Evolutionary conservation across 768 basidiomycete species (phyloP), one percentile per base, ranked within the genome.

Genomic region (Lepiota brunneoincarnata): DNA sequence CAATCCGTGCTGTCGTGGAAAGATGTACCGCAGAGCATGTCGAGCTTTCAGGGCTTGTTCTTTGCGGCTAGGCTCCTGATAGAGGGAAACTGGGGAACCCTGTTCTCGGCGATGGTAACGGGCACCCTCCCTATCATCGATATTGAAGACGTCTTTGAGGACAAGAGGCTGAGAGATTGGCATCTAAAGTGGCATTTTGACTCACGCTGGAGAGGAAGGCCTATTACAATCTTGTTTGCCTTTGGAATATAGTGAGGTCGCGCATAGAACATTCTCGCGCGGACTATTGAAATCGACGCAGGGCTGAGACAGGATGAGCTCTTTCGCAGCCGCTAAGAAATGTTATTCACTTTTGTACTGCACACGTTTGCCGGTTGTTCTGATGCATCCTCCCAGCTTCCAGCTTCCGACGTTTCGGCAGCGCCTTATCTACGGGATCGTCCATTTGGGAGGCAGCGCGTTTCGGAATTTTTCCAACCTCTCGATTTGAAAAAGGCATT

Each of bases 11-110:
- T 93, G 89, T 37, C 85, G 76, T 7, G 93, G 85, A 62, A 98
- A 96, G 1, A 98, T 73, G 61, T 93, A 87, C 70, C 93, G 94
- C 31, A 87, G 77, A 1, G 93, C 69, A 58, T 84, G 84, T 37
- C 87, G 77, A 0, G 80, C 78, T 36, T 81, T 67, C 36, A 75
- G 75, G 40, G 72, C 74, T 59, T 79, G 79, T 55, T 71, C 63
- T 7, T 69, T 72, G 21, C 73, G 70, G 57, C 83, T 79, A 1
- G 75, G 76, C 31, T 82, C 78, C 26, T 42, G 28, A 21, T 55
- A 35, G 11, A 36, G n/a, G 7, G 17, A 37, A 5, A 5, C 9
- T 10, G 54, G 15, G 46, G 40, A 41, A 7, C 17, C 43, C n/a
- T 26, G 21, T 34, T 12, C n/a, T 51, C 42, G 6, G 24, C 28